Conservation (phyloP, 2,329 filamentous ascomycete genomes). For the Hyphodiscus sp. region DNA sequence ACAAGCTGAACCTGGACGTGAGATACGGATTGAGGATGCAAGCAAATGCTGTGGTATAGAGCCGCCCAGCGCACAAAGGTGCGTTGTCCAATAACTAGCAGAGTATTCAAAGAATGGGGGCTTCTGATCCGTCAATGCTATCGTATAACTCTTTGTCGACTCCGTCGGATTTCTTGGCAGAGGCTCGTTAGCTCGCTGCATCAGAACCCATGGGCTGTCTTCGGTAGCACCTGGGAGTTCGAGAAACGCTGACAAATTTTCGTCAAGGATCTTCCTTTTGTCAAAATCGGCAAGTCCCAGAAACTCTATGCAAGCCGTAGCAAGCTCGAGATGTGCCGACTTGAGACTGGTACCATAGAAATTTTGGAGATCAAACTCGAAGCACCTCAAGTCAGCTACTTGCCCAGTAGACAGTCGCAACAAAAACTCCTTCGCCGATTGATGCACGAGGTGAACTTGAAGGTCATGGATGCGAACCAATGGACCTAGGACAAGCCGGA, state of each 20-base stretch:
- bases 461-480: constrained; percentile 29
- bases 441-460: constrained; percentile 30
- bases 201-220: no score
- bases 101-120: constrained; percentile 33
- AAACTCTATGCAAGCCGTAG: constrained; percentile 23
- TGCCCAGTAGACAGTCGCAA: constrained; percentile 3
- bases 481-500: constrained; percentile 30
- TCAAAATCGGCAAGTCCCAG: constrained; percentile 31
- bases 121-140: no score
- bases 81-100: constrained; percentile 32
- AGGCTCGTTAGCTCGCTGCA: no score
- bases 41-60: no score
- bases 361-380: constrained; percentile 3
- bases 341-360: constrained; percentile 4
- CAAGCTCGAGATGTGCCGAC: constrained; percentile 5
- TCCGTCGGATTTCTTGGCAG: no score
- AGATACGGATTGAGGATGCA: constrained; percentile 8
- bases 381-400: no score
- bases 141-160: no score
- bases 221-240: constrained; percentile 6
- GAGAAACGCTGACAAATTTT: constrained; percentile 30
- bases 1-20: constrained; percentile 12
- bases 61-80: constrained; percentile 21
- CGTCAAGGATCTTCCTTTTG: no score
- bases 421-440: constrained; percentile 17